phyloP scores from a whole-genome alignment of 164 flowering plant species.

The Kalanchoe fedtschenkoi region DNA sequence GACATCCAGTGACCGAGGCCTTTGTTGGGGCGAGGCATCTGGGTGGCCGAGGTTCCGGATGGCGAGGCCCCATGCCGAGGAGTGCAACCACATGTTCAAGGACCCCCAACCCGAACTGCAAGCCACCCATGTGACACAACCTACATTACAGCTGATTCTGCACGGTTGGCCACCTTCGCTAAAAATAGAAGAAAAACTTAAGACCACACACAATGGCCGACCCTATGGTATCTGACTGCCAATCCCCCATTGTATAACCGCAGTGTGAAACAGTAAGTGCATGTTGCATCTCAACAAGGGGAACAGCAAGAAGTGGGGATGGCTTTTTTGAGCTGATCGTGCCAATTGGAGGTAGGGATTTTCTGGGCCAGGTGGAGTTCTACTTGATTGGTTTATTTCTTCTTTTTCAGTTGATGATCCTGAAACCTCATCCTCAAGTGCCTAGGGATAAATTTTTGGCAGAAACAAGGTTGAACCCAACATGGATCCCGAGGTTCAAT shows the following conservation, averaged over 20 bases:
- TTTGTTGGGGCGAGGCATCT: too few relatives aligned
- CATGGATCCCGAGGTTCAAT: slow-evolving; percentile 93
- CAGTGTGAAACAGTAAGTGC: slow-evolving; percentile 81
- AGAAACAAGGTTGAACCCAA: too few relatives aligned
- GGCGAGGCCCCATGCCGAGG: too few relatives aligned
- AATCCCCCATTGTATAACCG: slow-evolving; percentile 92
- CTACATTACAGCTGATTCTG: slow-evolving; percentile 50
- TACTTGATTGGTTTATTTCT: slow-evolving; percentile 19
- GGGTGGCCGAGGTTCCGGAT: too few relatives aligned
- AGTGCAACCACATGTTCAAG: slow-evolving; percentile 45
- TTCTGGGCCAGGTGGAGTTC: slow-evolving; percentile 72
- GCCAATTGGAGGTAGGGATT: slow-evolving; percentile 48
- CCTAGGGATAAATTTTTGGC: slow-evolving; percentile 44
- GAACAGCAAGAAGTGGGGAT: slow-evolving; percentile 62
- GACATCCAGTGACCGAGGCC: too few relatives aligned
- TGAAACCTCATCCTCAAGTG: slow-evolving; percentile 17
- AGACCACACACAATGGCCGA: slow-evolving; percentile 41
- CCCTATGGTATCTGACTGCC: slow-evolving; percentile 62
- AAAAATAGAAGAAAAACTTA: slow-evolving; percentile 63
- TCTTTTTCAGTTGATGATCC: slow-evolving; percentile 13
- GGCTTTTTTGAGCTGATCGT: slow-evolving; percentile 49
- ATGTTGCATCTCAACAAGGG: slow-evolving; percentile 69
- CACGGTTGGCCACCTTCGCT: slow-evolving; percentile 57
- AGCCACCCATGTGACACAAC: slow-evolving; percentile 61
- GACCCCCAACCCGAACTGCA: slow-evolving; percentile 48